A percentile compares a stretch with the other conserved stretches of the same genome.
phyloP scores from a whole-genome alignment of 208 protist species.

The Crithidia fasciculata region DNA sequence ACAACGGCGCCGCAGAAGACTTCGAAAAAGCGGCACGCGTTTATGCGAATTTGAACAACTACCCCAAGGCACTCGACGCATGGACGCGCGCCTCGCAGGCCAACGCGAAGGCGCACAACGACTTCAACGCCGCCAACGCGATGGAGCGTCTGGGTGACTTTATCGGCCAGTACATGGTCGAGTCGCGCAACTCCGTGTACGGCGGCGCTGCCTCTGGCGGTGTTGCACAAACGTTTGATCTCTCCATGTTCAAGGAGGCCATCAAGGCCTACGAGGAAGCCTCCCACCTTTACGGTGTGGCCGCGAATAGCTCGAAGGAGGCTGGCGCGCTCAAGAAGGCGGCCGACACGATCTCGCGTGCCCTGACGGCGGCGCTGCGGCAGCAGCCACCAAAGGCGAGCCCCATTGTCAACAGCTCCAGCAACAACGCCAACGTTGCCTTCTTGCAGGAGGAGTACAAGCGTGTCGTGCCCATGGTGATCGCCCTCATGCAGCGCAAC shows the following conservation, averaged over 20 bases:
- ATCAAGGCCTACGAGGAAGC: conserved; percentile 48
- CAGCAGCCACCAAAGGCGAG: conserved; percentile 1
- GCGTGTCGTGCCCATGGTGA: conserved; percentile 31
- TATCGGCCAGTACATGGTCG: conserved; percentile 19
- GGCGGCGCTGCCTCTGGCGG: not conserved
- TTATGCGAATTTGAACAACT: conserved; percentile 53
- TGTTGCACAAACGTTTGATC: conserved; percentile 2
- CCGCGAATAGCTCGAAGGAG: conserved; percentile 35
- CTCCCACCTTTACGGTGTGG: conserved; percentile 30
- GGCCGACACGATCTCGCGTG: conserved; percentile 24
- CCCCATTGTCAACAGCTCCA: conserved; percentile 12
- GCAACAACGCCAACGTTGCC: not conserved
- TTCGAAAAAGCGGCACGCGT: conserved; percentile 79
- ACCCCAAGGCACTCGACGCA: conserved; percentile 44
- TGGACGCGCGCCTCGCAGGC: conserved; percentile 48
- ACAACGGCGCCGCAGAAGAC: conserved; percentile 61
- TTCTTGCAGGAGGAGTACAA: conserved; percentile 30
- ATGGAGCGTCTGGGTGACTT: conserved; percentile 56
- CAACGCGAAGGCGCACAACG: conserved; percentile 56
- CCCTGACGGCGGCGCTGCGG: conserved; percentile 12
- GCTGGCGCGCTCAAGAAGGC: conserved; percentile 41
- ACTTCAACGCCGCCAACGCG: conserved; percentile 50
- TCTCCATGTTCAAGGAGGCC: conserved; percentile 27
- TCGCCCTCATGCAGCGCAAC: conserved; percentile 48
- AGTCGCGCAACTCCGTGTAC: conserved; percentile 18